Base-by-base conservation (phyloP, 257 asterid genomes). In the Capsicum pubescens region DNA sequence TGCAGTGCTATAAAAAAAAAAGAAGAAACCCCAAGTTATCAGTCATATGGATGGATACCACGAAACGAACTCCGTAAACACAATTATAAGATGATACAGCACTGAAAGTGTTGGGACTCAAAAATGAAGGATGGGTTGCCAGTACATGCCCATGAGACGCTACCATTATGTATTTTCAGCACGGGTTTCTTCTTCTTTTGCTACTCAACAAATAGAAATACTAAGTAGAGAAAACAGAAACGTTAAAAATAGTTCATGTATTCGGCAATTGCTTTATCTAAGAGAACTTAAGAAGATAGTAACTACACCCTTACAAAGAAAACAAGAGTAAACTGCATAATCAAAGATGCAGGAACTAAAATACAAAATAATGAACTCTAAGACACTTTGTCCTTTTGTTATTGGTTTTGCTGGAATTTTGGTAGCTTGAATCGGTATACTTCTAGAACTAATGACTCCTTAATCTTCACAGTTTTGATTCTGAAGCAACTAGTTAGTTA, bases 1-100 rank as follows among this genome's bases (percentile, higher is more conserved):
- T 21, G 14, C 61, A 21, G 61, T 50, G 59, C 8, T 12, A 42
- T 17, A 74, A 74, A 7, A 74, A 74, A 7, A 61, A 3, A 50
- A 21, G 61, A 50, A 74, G 42, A 50, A 52, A 21, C 21, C 59
- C 61, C 13, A 21, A 7, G 21, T 74, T 74, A 50, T 74, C 46
- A 74, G 61, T 74, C 59, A 46, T n/a, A 72, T 48, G 80, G 80
- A 48, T 72, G 54, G 80, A 72, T 72, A 35, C 60, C 42, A 19
- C 4, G 5, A 16, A 70, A 72, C 13, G 59, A 72, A 72, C 12
- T 72, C 60, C 42, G 19, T 21, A 72, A n/a, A 48, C 60, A 19
- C 12, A 26, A 72, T 21, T 72, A 10, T 12, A 19, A 6, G 19
- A 72, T 48, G 79, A 17, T 71, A 71, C 17, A 44, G 39, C 57